A percentile compares a stretch with the other conserved stretches of the same genome.
Conservation (phyloP, 2,329 filamentous ascomycete genomes). For the Aureobasidium sp. region DNA sequence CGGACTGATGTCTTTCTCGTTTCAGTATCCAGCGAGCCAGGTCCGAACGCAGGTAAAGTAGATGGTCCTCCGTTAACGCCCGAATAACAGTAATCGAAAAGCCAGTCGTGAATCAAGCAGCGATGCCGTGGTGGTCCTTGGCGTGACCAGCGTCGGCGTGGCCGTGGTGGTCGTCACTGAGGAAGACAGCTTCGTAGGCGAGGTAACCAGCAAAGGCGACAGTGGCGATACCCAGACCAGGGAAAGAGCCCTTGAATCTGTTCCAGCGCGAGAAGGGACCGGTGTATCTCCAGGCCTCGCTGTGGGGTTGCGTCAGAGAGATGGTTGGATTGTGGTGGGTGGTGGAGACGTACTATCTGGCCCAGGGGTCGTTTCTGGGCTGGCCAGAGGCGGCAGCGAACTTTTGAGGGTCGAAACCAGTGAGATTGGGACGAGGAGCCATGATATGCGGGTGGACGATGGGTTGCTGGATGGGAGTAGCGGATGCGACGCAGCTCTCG, state of each 20-base stretch:
- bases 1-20: not conserved
- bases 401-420: conserved; percentile 83
- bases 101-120: not conserved
- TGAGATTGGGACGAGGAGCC: conserved; percentile 63
- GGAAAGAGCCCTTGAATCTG: conserved; percentile 79
- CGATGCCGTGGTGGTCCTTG: conserved; percentile 20
- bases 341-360: conserved; percentile 46
- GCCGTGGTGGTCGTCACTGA: conserved; percentile 54
- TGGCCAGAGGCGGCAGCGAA: conserved; percentile 64
- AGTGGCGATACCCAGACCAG: conserved; percentile 84
- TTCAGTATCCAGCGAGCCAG: not conserved
- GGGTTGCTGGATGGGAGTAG: not conserved
- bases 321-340: not conserved
- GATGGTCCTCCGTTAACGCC: conserved; percentile 10
- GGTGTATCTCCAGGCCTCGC: conserved; percentile 91
- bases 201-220: conserved; percentile 89
- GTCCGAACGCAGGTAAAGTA: not conserved
- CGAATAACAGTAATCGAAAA: not conserved
- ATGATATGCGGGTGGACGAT: conserved; percentile 29
- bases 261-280: conserved; percentile 84
- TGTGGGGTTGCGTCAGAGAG: conserved; percentile 34
- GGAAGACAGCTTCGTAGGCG: conserved; percentile 79
- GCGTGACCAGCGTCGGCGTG: conserved; percentile 18
- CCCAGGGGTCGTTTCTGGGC: conserved; percentile 56
- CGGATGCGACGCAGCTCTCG: not conserved